Percentiles rank a stretch among this genome's conserved stretches.
Conservation (phyloP, 805 yeast species). For the Candida hungchunana region DNA sequence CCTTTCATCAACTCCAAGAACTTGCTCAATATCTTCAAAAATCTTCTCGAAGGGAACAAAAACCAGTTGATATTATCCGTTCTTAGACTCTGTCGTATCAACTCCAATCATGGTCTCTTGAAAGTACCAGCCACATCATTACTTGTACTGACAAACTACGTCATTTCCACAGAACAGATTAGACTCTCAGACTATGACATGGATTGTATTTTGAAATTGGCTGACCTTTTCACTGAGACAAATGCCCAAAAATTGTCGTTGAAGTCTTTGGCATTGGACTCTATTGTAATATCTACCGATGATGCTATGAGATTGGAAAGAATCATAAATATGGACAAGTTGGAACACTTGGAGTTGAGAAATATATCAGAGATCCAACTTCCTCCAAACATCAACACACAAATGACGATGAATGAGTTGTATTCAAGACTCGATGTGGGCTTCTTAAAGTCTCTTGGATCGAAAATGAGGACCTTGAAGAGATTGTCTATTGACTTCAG, state of each 20-base stretch:
- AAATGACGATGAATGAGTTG: constrained; percentile 14
- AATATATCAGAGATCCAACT: constrained; percentile 35
- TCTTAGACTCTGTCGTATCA: constrained; percentile 16
- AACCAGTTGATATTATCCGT: constrained; percentile 10
- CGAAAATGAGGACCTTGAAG: constrained; percentile 25
- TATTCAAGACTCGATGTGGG: constrained; percentile 18
- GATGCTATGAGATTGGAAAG: constrained; percentile 15
- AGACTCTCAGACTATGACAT: constrained; percentile 18
- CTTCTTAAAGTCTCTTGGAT: constrained; percentile 28
- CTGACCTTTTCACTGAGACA: constrained; percentile 8
- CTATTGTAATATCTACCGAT: constrained; percentile 12
- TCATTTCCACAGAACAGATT: constrained; percentile 15
- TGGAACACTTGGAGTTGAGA: constrained; percentile 30
- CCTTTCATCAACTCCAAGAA: constrained; percentile 32
- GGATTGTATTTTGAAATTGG: constrained; percentile 11
- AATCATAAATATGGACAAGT: constrained; percentile 7
- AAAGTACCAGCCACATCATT: constrained; percentile 16
- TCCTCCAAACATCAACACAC: constrained; percentile 12
- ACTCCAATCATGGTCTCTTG: constrained; percentile 13
- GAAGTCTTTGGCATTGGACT: constrained; percentile 14
- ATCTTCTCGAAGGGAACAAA: constrained; percentile 11
- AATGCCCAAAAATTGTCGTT: constrained; percentile 6
- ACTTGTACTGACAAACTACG: constrained; percentile 20
- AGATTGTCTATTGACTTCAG: constrained; percentile 36
- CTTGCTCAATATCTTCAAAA: constrained; percentile 21